Percentiles rank a stretch among this genome's conserved stretches.
Evolutionary conservation across 1,284 basidiomycete species (phyloP).

Genomic region (Fomitopsis palustris): DNA sequence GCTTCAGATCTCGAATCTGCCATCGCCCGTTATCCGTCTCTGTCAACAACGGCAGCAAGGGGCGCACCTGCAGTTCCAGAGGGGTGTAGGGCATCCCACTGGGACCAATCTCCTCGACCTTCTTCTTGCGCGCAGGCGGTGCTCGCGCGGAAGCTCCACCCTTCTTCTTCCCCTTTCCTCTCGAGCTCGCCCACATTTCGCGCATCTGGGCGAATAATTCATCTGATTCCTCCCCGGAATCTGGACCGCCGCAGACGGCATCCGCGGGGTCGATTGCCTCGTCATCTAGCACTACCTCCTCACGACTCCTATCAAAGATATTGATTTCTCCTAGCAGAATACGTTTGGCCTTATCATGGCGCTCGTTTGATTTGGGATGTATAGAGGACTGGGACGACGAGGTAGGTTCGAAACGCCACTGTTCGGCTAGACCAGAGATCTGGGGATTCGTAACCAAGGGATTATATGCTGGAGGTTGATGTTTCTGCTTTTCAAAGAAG

Average conservation of each 20-base stretch:
- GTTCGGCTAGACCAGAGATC: conserved; percentile 22
- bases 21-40: conserved; percentile 7
- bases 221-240: conserved; percentile 41
- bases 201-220: conserved; percentile 46
- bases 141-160: conserved; percentile 28
- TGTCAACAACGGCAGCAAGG: no score
- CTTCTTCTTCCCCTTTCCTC: conserved; percentile 33
- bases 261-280: conserved; percentile 23
- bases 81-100: conserved; percentile 80
- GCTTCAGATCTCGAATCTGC: conserved; percentile 69
- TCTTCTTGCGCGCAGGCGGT: conserved; percentile 32
- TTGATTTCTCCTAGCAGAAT: conserved; percentile 50
- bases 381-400: conserved; percentile 6
- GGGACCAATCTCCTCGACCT: conserved; percentile 60
- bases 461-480: background rate
- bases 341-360: conserved; percentile 52
- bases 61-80: conserved; percentile 71
- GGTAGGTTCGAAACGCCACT: conserved; percentile 35
- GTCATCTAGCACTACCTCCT: conserved; percentile 16
- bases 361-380: conserved; percentile 19
- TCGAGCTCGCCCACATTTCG: conserved; percentile 40
- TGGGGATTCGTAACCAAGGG: background rate
- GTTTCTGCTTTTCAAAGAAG: conserved; percentile 7
- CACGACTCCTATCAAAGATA: conserved; percentile 18
- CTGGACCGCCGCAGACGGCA: conserved; percentile 8